Conservation (phyloP, 805 yeast genomes). For the Wickerhamiella vanderwaltii region DNA sequence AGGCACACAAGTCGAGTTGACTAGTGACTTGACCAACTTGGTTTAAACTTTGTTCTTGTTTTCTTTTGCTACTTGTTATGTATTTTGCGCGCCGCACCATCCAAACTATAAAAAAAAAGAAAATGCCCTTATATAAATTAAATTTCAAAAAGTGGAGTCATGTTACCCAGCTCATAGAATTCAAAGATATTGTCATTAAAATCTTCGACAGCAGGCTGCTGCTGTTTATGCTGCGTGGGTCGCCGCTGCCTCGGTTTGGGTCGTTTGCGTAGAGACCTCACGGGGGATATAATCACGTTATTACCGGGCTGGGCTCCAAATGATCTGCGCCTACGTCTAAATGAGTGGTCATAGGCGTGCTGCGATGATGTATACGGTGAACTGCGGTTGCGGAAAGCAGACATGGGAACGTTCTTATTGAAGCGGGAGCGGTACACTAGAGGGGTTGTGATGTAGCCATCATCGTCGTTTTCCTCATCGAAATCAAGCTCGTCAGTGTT, state of each 20-base stretch:
- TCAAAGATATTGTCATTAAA: slow-evolving; percentile 21
- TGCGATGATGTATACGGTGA: slow-evolving; percentile 22
- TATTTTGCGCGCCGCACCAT: too few species aligned
- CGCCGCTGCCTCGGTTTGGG: slow-evolving; percentile 8
- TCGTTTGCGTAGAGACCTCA: slow-evolving; percentile 18
- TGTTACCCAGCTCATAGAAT: slow-evolving; percentile 22
- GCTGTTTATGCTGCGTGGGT: slow-evolving; percentile 1
- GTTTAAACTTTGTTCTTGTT: too few species aligned
- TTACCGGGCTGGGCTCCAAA: slow-evolving; percentile 16
- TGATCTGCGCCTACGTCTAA: slow-evolving; percentile 18
- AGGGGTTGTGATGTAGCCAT: slow-evolving; percentile 24
- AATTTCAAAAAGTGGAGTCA: slow-evolving; percentile 26
- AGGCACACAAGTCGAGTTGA: slow-evolving; percentile 70
- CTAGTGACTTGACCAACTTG: slow-evolving; percentile 57
- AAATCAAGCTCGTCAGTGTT: slow-evolving; percentile 74
- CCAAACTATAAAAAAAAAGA: not conserved
- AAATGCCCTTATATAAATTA: slow-evolving; percentile 8
- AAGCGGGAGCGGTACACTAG: slow-evolving; percentile 28
- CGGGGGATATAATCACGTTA: slow-evolving; percentile 24
- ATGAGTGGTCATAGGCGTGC: slow-evolving; percentile 15
- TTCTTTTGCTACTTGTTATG: too few species aligned
- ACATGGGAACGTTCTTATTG: slow-evolving; percentile 50
- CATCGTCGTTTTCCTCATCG: slow-evolving; percentile 25
- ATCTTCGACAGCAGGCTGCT: slow-evolving; percentile 26
- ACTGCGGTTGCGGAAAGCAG: slow-evolving; percentile 83